These are phyloP conservation scores for Xylaria intraflava DNA, from an alignment of 495 filamentous ascomycete species.

Conservation along the genomic window DNA sequence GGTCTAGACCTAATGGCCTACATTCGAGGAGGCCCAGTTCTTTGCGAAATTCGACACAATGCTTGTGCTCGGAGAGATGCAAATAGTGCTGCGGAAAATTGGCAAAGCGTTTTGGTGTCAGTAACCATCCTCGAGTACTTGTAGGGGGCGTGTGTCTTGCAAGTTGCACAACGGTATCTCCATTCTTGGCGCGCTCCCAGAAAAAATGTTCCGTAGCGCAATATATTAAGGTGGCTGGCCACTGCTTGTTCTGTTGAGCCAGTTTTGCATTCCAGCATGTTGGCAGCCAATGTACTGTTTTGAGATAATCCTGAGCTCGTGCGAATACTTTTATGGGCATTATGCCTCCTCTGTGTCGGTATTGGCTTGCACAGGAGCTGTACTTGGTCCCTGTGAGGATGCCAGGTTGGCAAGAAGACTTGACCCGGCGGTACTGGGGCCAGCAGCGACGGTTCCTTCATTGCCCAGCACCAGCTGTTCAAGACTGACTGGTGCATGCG, in stretches of 20 bases:
- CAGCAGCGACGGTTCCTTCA: neutral
- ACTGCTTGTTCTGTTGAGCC: neutral
- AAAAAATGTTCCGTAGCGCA: neutral
- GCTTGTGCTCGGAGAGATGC: neutral
- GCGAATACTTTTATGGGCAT: neutral
- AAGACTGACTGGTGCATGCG: neutral
- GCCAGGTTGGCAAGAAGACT: constrained; percentile 9
- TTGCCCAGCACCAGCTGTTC: neutral
- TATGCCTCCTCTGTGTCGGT: constrained; percentile 11
- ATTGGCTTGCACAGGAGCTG: constrained; percentile 21
- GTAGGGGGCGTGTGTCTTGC: neutral
- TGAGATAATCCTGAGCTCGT: neutral
- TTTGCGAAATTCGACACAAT: neutral
- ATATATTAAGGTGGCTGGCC: neutral
- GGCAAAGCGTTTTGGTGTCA: neutral
- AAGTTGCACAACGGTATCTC: neutral
- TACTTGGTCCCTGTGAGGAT: constrained; percentile 15
- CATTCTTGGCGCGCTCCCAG: neutral
- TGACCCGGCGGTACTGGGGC: constrained; percentile 18
- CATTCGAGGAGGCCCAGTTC: neutral
- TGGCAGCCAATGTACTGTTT: neutral
- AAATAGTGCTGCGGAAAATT: neutral
- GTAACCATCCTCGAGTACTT: neutral
- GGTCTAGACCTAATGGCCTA: neutral
- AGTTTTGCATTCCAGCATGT: neutral